Conservation (phyloP, 257 asterid genomes). For the Nicotiana tabacum region DNA sequence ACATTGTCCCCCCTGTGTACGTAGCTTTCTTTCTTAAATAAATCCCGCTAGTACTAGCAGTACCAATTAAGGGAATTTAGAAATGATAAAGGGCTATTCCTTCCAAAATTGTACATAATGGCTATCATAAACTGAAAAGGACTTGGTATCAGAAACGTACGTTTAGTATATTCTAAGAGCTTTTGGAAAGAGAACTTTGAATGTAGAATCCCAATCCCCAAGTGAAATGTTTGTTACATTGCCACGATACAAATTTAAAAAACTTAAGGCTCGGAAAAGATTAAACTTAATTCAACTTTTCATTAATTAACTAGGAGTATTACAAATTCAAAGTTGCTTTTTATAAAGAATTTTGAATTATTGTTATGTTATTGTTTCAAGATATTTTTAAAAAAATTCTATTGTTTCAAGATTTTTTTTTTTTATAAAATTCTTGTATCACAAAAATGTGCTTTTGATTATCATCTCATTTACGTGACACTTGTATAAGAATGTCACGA, state of each 20-base stretch:
- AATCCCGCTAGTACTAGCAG: background rate
- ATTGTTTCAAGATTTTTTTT: too few species aligned
- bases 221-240: background rate
- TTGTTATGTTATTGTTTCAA: background rate
- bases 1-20: background rate
- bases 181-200: background rate
- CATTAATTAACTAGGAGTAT: background rate
- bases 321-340: background rate
- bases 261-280: background rate
- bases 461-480: too few species aligned
- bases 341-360: background rate
- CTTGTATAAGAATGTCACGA: too few species aligned
- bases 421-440: too few species aligned
- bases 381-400: too few species aligned
- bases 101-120: background rate
- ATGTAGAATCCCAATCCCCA: background rate
- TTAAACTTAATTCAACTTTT: background rate
- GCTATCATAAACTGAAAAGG: background rate
- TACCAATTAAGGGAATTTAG: conserved; percentile 5
- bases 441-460: too few species aligned
- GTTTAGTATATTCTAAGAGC: background rate
- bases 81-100: background rate
- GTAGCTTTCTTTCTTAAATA: background rate
- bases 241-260: background rate
- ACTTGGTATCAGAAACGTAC: background rate